A percentile compares a stretch with the other conserved stretches of the same genome.
phyloP scores from a whole-genome alignment of 2,329 filamentous ascomycete species.

The Microsporum audouinii region DNA sequence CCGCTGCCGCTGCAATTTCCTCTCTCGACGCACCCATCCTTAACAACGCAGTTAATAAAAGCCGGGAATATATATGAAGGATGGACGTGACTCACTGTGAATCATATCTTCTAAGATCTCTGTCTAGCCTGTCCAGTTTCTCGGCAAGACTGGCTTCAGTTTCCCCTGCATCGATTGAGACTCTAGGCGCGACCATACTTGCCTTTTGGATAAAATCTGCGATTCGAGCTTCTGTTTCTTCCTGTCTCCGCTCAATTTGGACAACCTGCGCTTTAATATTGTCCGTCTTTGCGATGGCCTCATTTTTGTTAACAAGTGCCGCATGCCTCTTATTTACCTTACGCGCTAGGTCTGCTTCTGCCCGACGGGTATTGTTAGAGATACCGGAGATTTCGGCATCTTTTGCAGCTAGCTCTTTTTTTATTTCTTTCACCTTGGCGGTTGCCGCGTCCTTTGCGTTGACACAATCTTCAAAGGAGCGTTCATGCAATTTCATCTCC shows the following conservation, averaged over 20 bases:
- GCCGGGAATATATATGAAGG: slow-evolving; percentile 17
- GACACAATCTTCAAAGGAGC: slow-evolving; percentile 40
- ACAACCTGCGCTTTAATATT: slow-evolving; percentile 38
- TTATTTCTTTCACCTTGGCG: slow-evolving; percentile 24
- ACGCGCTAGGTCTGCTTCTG: slow-evolving; percentile 38
- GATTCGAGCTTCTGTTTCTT: slow-evolving; percentile 40
- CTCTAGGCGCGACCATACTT: slow-evolving; percentile 43
- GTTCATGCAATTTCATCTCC: slow-evolving; percentile 33
- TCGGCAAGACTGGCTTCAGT: slow-evolving; percentile 43
- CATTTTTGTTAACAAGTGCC: slow-evolving; percentile 52
- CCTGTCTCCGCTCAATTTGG: slow-evolving; percentile 38
- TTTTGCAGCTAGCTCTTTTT: slow-evolving; percentile 28
- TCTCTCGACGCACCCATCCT: slow-evolving; percentile 52
- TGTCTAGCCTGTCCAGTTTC: slow-evolving; percentile 42
- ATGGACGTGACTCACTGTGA: slow-evolving; percentile 29
- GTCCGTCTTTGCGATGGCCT: slow-evolving; percentile 43
- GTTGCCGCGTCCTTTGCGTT: slow-evolving; percentile 36
- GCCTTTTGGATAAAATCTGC: slow-evolving; percentile 47
- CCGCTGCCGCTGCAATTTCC: slow-evolving; percentile 46
- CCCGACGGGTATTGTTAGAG: slow-evolving; percentile 37
- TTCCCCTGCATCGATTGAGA: slow-evolving; percentile 53
- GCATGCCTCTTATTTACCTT: slow-evolving; percentile 41
- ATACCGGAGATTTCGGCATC: slow-evolving; percentile 24
- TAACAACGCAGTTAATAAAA: slow-evolving; percentile 21
- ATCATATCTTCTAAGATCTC: slow-evolving; percentile 49